Conservation (phyloP, 495 filamentous ascomycete genomes). For the Talaromyces ruber region DNA sequence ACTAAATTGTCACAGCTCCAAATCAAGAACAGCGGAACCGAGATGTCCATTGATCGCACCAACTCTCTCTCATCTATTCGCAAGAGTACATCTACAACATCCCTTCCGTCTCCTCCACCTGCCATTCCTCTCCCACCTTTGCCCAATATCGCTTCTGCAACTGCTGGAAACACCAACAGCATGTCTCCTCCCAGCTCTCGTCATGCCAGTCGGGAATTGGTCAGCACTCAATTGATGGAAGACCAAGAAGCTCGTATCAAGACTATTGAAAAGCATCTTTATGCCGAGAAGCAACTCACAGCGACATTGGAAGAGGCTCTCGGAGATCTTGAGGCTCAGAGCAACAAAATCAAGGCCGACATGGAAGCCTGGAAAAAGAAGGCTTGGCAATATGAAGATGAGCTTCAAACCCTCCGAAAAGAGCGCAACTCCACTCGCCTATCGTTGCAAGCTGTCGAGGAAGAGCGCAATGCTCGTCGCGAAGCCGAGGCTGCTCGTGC, state of each 20-base stretch:
- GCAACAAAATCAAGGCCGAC: conserved; percentile 76
- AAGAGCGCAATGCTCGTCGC: conserved; percentile 77
- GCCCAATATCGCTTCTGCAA: conserved; percentile 29
- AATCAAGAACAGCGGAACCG: conserved; percentile 32
- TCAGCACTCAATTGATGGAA: conserved; percentile 55
- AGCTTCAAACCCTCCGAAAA: conserved; percentile 64
- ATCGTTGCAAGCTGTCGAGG: conserved; percentile 86
- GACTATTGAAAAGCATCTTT: conserved; percentile 93
- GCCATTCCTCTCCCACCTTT: conserved; percentile 76
- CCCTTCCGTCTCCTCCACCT: conserved; percentile 91
- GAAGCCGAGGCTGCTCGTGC: conserved; percentile 83
- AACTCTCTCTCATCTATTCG: conserved; percentile 74
- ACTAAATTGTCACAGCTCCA: conserved; percentile 26
- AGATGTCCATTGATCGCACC: conserved; percentile 52
- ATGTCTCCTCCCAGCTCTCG: conserved; percentile 45
- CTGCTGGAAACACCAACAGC: conserved; percentile 26
- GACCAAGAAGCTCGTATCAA: conserved; percentile 92
- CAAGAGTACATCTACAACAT: conserved; percentile 74
- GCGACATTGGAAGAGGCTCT: conserved; percentile 91
- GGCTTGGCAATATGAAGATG: conserved; percentile 65
- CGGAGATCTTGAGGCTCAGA: conserved; percentile 81
- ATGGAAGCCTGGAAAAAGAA: conserved; percentile 86
- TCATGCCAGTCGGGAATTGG: conserved; percentile 76
- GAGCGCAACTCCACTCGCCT: conserved; percentile 64
- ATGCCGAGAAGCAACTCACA: conserved; percentile 93